Conservation (phyloP, 2,329 filamentous ascomycete genomes). For the Blastomyces emzantsi region DNA sequence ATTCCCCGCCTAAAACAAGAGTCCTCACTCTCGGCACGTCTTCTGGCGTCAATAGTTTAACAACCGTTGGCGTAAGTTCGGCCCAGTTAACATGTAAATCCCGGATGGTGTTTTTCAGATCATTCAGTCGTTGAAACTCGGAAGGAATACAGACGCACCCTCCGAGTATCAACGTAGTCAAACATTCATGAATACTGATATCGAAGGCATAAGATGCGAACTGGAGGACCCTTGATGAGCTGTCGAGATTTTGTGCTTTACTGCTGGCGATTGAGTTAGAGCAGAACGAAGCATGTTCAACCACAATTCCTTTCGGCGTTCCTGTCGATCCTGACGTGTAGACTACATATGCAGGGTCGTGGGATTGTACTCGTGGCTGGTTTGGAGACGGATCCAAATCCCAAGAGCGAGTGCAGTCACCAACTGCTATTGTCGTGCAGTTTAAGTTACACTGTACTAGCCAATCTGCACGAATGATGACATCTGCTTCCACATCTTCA, state of each 20-base stretch:
- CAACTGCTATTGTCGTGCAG: not conserved
- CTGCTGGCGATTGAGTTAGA: constrained; percentile 27
- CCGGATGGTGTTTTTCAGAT: constrained; percentile 15
- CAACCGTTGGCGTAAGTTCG: constrained; percentile 49
- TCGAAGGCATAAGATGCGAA: constrained; percentile 41
- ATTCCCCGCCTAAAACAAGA: constrained; percentile 30
- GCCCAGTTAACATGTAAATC: constrained; percentile 31
- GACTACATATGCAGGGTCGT: constrained; percentile 24
- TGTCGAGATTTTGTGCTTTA: constrained; percentile 18
- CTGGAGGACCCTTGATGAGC: constrained; percentile 29
- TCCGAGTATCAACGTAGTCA: constrained; percentile 28
- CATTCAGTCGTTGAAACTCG: constrained; percentile 32
- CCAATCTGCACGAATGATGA: constrained; percentile 4
- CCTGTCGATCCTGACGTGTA: constrained; percentile 29
- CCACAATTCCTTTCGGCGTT: constrained; percentile 28
- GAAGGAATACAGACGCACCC: constrained; percentile 30
- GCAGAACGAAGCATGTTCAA: constrained; percentile 31
- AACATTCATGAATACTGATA: constrained; percentile 34
- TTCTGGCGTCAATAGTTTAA: constrained; percentile 29
- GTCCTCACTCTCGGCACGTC: constrained; percentile 29
- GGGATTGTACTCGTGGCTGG: not conserved
- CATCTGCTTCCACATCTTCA: constrained; percentile 5
- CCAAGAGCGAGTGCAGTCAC: not conserved
- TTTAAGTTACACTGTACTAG: not conserved
- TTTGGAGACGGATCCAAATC: not conserved